Base-by-base conservation (phyloP, 2,329 filamentous ascomycete genomes). In the Aspergillus thermomutatus region DNA sequence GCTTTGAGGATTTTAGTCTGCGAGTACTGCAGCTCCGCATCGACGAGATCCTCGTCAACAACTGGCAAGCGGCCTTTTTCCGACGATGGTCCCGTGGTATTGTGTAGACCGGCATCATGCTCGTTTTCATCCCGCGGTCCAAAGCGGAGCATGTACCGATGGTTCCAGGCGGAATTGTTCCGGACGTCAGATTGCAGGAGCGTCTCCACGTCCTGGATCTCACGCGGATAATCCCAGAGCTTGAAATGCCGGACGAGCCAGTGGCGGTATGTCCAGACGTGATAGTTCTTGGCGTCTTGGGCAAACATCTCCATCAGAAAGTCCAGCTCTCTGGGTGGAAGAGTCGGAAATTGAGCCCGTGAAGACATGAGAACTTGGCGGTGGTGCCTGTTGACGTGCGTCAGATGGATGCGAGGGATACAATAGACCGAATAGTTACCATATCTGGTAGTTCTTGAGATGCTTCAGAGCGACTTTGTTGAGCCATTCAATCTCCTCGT, bases 401-500 rank as follows among this genome's bases (percentile, higher is more conserved):
- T 9, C n/a, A 31, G 52, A 34, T 4, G 8, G 10, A 11, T 5
- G 3, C 19, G 3, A 19, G 4, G 26, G 14, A 7, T 26, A 5
- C 4, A 25, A 40, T 9, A 19, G 27, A 26, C 8, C 3, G 25
- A 11, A 25, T 47, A 55, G 56, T 23, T 69, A 80, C 90, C 94
- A 99, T 74, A 99, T 99, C 77, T 99, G 94, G 78, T 99, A 99
- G 78, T 97, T 99, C 76, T 99, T 99, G 68, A 95, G 86, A 72
- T 96, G 88, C 56, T 85, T 81, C 52, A 96, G 80, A 10, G 93
- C 90, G 27, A 94, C 86, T 10, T 85, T 80, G 75, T 97, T 95
- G 52, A 99, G 81, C 92, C 93, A 99, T 46, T 80, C 78, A 49
- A 97, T 81, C 74, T 99, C 94, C 57, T 87, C 82, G 2, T 80